A percentile compares a stretch with the other conserved stretches of the same genome.
These are phyloP conservation scores for Jacaranda mimosifolia DNA, from an alignment of 257 asterid genomes.

Conservation along the genomic window DNA sequence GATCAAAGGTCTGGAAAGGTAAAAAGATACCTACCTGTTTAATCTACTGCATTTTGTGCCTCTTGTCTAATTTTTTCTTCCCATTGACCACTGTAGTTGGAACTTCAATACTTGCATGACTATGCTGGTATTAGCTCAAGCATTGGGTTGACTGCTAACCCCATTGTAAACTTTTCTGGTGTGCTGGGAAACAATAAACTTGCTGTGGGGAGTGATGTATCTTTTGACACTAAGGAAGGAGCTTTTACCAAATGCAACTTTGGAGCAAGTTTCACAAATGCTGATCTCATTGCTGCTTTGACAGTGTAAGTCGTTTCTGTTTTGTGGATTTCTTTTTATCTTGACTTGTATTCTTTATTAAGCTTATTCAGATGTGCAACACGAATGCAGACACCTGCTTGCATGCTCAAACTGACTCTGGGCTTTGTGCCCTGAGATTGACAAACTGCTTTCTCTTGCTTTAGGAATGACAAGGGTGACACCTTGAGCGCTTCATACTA, in stretches of 20 bases:
- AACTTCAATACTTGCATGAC: constrained; percentile 60
- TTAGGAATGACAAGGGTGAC: constrained; percentile 58
- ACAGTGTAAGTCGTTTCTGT: constrained; percentile 40
- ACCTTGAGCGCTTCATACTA: constrained; percentile 53
- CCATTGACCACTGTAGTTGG: constrained; percentile 44
- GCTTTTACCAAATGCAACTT: constrained; percentile 53
- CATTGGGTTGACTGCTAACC: constrained; percentile 59
- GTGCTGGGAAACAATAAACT: constrained; percentile 47
- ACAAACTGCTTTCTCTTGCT: constrained; percentile 12
- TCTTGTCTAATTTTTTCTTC: not conserved
- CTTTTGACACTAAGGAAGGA: constrained; percentile 62
- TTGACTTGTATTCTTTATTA: not conserved
- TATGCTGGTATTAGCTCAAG: constrained; percentile 55
- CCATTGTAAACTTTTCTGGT: constrained; percentile 53
- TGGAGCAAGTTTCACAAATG: constrained; percentile 54
- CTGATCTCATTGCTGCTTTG: constrained; percentile 56
- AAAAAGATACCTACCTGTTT: constrained; percentile 10
- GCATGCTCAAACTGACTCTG: not conserved
- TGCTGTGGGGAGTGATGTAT: constrained; percentile 55
- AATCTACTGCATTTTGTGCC: not conserved
- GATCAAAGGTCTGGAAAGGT: constrained; percentile 62
- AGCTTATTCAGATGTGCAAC: not conserved
- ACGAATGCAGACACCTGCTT: not conserved
- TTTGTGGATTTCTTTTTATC: not conserved
- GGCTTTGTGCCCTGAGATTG: not conserved